A percentile compares a stretch with the other conserved stretches of the same genome.
Evolutionary conservation across 768 basidiomycete species (phyloP).

Genomic region (Crucibulum laeve): DNA sequence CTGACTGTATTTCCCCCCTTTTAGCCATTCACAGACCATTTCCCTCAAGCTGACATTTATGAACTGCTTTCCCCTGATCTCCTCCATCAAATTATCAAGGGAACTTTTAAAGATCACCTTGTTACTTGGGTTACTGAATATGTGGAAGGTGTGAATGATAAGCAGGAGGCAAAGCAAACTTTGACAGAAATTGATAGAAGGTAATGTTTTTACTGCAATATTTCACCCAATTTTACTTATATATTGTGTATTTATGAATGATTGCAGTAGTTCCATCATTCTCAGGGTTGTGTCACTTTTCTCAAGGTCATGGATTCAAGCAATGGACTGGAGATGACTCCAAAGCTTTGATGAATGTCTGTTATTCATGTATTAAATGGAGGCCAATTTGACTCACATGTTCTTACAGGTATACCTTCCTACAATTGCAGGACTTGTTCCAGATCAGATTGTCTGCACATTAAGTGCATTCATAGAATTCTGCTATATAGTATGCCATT

Average conservation of each 20-base stretch:
- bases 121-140: conserved; percentile 26
- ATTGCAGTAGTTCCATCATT: conserved; percentile 22
- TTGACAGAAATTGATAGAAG: conserved; percentile 25
- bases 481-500: conserved; percentile 22
- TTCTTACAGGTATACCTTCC: conserved; percentile 15
- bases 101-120: conserved; percentile 33
- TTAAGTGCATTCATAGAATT: conserved; percentile 26
- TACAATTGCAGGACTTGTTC: conserved; percentile 13
- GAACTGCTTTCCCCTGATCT: conserved; percentile 24
- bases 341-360: conserved; percentile 34
- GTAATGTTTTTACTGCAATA: conserved; percentile 7
- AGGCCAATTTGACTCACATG: neutral
- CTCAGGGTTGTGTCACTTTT: conserved; percentile 20
- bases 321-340: conserved; percentile 36
- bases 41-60: conserved; percentile 31
- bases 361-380: neutral
- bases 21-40: conserved; percentile 29
- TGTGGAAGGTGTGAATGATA: conserved; percentile 11
- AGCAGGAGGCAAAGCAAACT: conserved; percentile 13
- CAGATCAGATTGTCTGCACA: conserved; percentile 11
- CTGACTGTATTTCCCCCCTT: neutral
- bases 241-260: conserved; percentile 14
- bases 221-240: neutral
- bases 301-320: conserved; percentile 23
- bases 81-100: conserved; percentile 31